Conservation (phyloP, 148 eudicot species). For the Rheum nobile region DNA sequence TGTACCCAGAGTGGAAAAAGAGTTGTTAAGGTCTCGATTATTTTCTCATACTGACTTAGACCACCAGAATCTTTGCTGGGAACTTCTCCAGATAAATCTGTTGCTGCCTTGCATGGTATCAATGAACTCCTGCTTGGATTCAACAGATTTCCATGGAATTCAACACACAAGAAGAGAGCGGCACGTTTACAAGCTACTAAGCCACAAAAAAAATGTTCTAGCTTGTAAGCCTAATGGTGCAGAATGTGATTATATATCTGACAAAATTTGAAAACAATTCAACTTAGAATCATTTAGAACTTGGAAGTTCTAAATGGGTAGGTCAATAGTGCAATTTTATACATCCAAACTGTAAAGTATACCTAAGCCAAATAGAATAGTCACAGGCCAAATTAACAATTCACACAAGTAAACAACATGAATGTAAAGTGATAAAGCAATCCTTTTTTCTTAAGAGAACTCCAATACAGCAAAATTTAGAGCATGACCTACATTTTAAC, state of each 20-base stretch:
- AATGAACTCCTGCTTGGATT: conserved; percentile 32
- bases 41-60: conserved; percentile 69
- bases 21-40: conserved; percentile 85
- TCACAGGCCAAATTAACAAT: background rate
- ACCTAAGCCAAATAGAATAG: background rate
- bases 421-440: background rate
- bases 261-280: background rate
- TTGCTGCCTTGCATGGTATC: conserved; percentile 64
- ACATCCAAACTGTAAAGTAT: background rate
- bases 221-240: background rate
- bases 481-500: background rate
- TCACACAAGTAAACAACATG: background rate
- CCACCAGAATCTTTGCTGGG: conserved; percentile 35
- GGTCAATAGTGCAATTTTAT: background rate
- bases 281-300: background rate
- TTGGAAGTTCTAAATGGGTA: background rate
- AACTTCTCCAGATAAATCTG: conserved; percentile 71
- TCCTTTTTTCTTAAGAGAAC: background rate
- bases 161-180: background rate
- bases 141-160: conserved; percentile 4
- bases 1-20: conserved; percentile 98
- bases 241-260: background rate
- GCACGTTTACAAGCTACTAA: background rate
- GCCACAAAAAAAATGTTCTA: background rate
- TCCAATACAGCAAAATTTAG: background rate